Conservation (phyloP, 352 stramenopile genomes). For the Thraustotheca clavata region DNA sequence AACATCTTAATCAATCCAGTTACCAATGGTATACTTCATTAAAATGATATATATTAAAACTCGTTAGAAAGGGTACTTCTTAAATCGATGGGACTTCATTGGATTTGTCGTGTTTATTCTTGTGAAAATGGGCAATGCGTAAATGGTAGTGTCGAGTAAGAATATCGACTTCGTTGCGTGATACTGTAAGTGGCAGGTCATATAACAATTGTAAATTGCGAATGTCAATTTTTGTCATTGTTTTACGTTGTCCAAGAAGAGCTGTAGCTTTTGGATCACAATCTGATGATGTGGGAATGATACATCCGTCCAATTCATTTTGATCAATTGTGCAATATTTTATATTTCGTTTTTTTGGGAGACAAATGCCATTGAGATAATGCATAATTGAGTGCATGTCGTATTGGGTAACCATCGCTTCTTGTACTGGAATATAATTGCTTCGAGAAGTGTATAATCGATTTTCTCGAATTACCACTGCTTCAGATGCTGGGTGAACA, state of each 20-base stretch:
- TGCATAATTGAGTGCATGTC: conserved; percentile 73
- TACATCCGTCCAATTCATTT: conserved; percentile 48
- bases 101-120: too few relatives aligned
- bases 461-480: conserved; percentile 51
- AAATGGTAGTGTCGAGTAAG: too few relatives aligned
- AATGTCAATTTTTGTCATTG: conserved; percentile 52
- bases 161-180: not conserved
- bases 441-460: conserved; percentile 13
- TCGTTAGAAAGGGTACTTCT: too few relatives aligned
- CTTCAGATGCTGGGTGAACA: conserved; percentile 48
- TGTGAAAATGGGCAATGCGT: too few relatives aligned
- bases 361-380: conserved; percentile 55
- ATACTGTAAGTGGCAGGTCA: not conserved
- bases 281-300: conserved; percentile 53
- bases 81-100: too few relatives aligned
- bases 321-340: not conserved
- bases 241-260: conserved; percentile 45
- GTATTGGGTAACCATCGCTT: conserved; percentile 55
- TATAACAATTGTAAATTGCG: not conserved
- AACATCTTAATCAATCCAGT: too few relatives aligned
- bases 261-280: conserved; percentile 55
- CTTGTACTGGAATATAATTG: conserved; percentile 59
- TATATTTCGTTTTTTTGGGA: conserved; percentile 33
- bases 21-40: too few relatives aligned
- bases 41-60: too few relatives aligned